A percentile compares a stretch with the other conserved stretches of the same genome.
These are phyloP conservation scores for Clavaria fumosa DNA, from an alignment of 768 basidiomycete genomes.

Conservation along the genomic window DNA sequence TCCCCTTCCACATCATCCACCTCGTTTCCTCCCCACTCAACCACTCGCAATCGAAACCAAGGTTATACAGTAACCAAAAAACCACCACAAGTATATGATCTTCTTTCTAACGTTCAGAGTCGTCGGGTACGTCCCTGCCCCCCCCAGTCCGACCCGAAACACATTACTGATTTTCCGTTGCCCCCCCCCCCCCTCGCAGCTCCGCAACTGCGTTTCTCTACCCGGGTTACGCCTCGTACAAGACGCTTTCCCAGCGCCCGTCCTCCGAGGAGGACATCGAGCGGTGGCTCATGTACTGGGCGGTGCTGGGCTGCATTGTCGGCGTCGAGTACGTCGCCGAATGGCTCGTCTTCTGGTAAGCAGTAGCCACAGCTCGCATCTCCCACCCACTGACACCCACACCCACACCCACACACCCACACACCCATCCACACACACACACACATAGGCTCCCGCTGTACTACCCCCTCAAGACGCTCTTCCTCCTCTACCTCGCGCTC, in stretches of 20 bases:
- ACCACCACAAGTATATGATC: conserved; percentile 27
- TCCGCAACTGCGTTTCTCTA: conserved; percentile 74
- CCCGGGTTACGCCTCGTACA: conserved; percentile 94
- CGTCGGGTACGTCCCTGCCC: conserved; percentile 23
- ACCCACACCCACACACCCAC: too few relatives aligned
- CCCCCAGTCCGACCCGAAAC: conserved; percentile 1
- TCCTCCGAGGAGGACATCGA: conserved; percentile 76
- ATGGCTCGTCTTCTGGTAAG: conserved; percentile 80
- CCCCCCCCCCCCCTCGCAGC: too few relatives aligned
- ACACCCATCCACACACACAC: too few relatives aligned
- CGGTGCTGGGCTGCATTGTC: conserved; percentile 70
- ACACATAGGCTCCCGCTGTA: conserved; percentile 75
- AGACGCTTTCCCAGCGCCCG: conserved; percentile 76
- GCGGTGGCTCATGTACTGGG: conserved; percentile 97
- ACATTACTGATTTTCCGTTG: not conserved
- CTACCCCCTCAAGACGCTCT: conserved; percentile 61
- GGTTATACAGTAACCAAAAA: too few relatives aligned
- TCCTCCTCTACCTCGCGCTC: conserved; percentile 80
- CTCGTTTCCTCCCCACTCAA: too few relatives aligned
- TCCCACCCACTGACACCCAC: too few relatives aligned
- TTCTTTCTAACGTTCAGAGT: conserved; percentile 35
- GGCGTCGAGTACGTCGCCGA: conserved; percentile 73
- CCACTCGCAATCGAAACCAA: too few relatives aligned
- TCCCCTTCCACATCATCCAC: too few relatives aligned
- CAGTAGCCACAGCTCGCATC: too few relatives aligned